phyloP scores from a whole-genome alignment of 2,329 filamentous ascomycete species.

The Pseudogymnoascus sp. region DNA sequence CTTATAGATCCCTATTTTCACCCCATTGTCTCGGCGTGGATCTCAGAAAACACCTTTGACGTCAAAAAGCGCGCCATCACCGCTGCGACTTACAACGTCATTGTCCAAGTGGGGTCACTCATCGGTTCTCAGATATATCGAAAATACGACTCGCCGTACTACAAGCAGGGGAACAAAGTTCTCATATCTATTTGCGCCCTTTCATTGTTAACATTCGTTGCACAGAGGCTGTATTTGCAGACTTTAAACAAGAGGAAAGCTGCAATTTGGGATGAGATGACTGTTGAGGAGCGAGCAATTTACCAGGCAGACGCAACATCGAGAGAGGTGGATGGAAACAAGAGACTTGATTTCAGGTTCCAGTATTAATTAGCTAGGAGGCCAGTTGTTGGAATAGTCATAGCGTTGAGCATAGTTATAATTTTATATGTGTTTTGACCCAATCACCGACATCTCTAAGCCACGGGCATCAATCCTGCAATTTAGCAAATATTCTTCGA shows the following conservation, averaged over 20 bases:
- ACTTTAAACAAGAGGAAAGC: slow-evolving; percentile 42
- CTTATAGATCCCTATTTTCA: slow-evolving; percentile 45
- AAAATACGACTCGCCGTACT: slow-evolving; percentile 44
- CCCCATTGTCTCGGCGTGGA: slow-evolving; percentile 44
- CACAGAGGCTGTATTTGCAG: slow-evolving; percentile 37
- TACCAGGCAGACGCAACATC: slow-evolving; percentile 39
- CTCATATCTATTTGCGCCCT: slow-evolving; percentile 44
- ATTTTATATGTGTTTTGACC: neutral
- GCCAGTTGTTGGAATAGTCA: neutral
- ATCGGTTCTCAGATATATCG: slow-evolving; percentile 40
- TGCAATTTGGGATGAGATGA: slow-evolving; percentile 38
- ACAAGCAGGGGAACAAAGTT: slow-evolving; percentile 49
- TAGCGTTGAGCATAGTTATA: neutral
- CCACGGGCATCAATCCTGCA: no score
- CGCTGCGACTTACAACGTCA: slow-evolving; percentile 40
- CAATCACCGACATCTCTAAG: no score
- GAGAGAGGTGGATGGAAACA: slow-evolving; percentile 40
- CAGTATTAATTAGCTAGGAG: slow-evolving; percentile 29
- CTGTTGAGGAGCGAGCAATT: slow-evolving; percentile 33
- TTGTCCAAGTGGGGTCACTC: slow-evolving; percentile 38
- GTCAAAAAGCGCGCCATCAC: slow-evolving; percentile 42
- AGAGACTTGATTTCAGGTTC: slow-evolving; percentile 44
- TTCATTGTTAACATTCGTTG: slow-evolving; percentile 41
- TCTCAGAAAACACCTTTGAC: slow-evolving; percentile 41
- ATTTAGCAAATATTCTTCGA: no score